Evolutionary conservation across 768 basidiomycete genomes (phyloP), one percentile per base, ranked within the genome.

Genomic region (Lactarius sanguifluus): DNA sequence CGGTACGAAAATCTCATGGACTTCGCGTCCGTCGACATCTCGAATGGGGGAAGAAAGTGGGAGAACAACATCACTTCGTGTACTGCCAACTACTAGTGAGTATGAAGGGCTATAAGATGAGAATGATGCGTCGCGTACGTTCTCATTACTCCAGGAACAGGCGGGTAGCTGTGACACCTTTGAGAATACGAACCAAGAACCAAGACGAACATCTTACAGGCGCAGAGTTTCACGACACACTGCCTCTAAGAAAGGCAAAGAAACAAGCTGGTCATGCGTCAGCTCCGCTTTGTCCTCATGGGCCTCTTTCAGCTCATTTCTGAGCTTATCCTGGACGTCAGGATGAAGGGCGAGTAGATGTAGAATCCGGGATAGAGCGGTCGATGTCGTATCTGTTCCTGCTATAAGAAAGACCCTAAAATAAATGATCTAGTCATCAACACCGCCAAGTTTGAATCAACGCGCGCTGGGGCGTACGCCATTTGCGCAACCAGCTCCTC

Each of bases 401-500:
- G 73, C 75, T 20, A 75, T 40, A 18, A 73, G 57, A 23, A 75
- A 64, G 10, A 69, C 67, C 5, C 74, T 75, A 50, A 43, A 16
- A 13, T 15, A 16, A 45, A 20, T 54, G 10, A n/a, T 23, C 23
- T 25, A 16, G 23, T 25, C 9, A 12, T n/a, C 9, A 28, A 45
- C 28, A n/a, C 7, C 15, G 54, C 40, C 40, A n/a, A 52, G 34
- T 34, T 34, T 34, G 34, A 34, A 9, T 25, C 5, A 34, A 54
- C 38, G n/a, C 43, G 54, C 16, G 40, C n/a, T 28, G 34, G 30
- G 9, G 13, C 67, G 45, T 57, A 69, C 76, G 70, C 72, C 45
- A 74, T 74, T 38, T 81, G 81, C 0, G 73, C 78, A 6, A 78
- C 61, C 1, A 83, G 54, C 65, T 43, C 81, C n/a, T 75, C 73